phyloP scores from a whole-genome alignment of 2,329 filamentous ascomycete genomes.

The Colletotrichum sp. region DNA sequence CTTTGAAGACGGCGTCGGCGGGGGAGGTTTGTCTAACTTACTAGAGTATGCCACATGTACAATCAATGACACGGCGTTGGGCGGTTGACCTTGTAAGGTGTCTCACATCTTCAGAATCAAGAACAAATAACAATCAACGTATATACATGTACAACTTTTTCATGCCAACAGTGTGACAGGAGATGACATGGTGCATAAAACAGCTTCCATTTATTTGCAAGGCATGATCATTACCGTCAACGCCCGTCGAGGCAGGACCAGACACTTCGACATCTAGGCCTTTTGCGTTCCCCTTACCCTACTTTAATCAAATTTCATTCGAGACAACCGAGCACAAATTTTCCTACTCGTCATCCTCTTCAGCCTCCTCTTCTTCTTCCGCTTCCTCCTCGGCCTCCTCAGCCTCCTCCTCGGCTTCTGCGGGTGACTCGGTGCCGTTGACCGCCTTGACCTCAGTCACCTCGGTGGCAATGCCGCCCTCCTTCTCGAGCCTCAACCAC shows the following conservation, averaged over 20 bases:
- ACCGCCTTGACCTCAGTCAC: slow-evolving; percentile 29
- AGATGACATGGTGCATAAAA: slow-evolving; percentile 17
- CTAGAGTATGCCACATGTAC: not conserved
- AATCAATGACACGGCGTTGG: not conserved
- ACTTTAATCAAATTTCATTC: slow-evolving; percentile 9
- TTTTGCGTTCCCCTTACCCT: slow-evolving; percentile 20
- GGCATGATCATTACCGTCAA: slow-evolving; percentile 26
- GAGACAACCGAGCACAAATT: not conserved
- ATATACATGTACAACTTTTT: slow-evolving; percentile 14
- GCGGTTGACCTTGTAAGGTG: not conserved
- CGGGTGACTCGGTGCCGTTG: slow-evolving; percentile 25
- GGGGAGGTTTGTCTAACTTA: not conserved
- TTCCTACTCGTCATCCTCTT: slow-evolving; percentile 24
- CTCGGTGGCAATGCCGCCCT: slow-evolving; percentile 57
- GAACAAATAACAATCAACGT: not conserved
- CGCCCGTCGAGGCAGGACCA: slow-evolving; percentile 21
- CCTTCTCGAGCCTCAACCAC: slow-evolving; percentile 80
- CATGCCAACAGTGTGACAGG: slow-evolving; percentile 17
- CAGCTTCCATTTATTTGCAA: slow-evolving; percentile 23
- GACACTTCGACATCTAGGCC: slow-evolving; percentile 22
- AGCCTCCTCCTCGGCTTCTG: slow-evolving; percentile 27
- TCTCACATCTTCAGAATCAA: not conserved
- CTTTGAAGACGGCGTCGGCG: not conserved
- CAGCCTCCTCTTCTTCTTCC: slow-evolving; percentile 23
- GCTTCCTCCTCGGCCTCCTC: slow-evolving; percentile 30